These are phyloP conservation scores for Monosporozyma unispora DNA, from an alignment of 805 yeast species.

Conservation along the genomic window DNA sequence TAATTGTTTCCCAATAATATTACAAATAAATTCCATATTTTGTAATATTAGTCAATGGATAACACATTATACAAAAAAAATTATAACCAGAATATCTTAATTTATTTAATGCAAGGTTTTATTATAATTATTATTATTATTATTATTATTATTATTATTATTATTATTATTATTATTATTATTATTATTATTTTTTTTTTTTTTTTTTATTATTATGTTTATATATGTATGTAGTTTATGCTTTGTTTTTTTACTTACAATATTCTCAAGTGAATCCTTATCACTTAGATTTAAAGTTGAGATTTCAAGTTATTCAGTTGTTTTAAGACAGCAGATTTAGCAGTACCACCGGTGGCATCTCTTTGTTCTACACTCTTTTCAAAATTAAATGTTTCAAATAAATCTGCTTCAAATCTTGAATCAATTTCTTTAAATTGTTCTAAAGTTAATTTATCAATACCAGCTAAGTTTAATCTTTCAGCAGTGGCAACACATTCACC, in stretches of 20 bases:
- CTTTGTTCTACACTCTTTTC: slow-evolving; percentile 95
- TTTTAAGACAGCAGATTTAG: slow-evolving; percentile 74
- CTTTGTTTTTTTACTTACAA: background rate
- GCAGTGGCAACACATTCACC: slow-evolving; percentile 95
- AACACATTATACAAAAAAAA: background rate
- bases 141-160: background rate
- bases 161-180: too few relatives aligned
- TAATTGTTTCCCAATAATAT: slow-evolving; percentile 1
- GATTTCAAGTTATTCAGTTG: slow-evolving; percentile 42
- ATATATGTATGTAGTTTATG: background rate
- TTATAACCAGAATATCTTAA: background rate
- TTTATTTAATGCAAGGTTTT: background rate
- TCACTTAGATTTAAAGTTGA: slow-evolving; percentile 13
- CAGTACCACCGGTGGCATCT: slow-evolving; percentile 95
- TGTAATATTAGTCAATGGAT: background rate
- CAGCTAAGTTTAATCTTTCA: slow-evolving; percentile 65
- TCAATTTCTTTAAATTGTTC: slow-evolving; percentile 78
- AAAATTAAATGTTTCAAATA: slow-evolving; percentile 77
- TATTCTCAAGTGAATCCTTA: too few relatives aligned
- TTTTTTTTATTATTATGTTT: background rate
- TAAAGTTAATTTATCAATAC: slow-evolving; percentile 75
- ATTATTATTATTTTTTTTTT: background rate
- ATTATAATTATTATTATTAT: background rate
- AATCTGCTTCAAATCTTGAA: slow-evolving; percentile 69
- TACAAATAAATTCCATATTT: background rate